phyloP scores from a whole-genome alignment of 371 early-diverging fungal genomes.

The Mucor plumbeus region DNA sequence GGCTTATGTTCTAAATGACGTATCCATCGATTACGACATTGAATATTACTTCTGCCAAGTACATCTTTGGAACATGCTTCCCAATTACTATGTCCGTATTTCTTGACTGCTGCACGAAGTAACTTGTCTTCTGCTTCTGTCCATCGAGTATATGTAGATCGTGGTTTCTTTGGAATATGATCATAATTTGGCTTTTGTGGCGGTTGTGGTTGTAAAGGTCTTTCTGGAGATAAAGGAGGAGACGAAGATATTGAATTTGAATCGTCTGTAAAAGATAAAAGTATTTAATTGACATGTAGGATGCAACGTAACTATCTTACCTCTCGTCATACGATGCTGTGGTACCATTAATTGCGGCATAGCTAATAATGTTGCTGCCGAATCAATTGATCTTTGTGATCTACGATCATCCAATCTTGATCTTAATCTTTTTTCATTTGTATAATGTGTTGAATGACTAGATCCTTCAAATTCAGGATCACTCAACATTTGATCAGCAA shows the following conservation, averaged over 20 bases:
- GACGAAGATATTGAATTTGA: not conserved
- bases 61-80: slow-evolving; percentile 41
- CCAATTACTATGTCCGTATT: slow-evolving; percentile 49
- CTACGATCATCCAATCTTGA: slow-evolving; percentile 30
- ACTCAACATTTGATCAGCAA: slow-evolving; percentile 47
- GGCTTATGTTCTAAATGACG: slow-evolving; percentile 28
- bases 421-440: slow-evolving; percentile 19
- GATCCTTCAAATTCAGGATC: slow-evolving; percentile 34
- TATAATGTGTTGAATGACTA: not conserved
- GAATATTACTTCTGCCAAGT: slow-evolving; percentile 42
- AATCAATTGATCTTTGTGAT: slow-evolving; percentile 57
- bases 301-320: not conserved
- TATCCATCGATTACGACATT: slow-evolving; percentile 58
- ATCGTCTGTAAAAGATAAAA: not conserved
- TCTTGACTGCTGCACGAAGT: slow-evolving; percentile 37
- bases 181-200: slow-evolving; percentile 11
- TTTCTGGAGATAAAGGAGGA: not conserved
- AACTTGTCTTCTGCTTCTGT: slow-evolving; percentile 41
- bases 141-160: slow-evolving; percentile 51
- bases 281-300: too few species aligned
- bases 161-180: slow-evolving; percentile 39
- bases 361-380: slow-evolving; percentile 49
- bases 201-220: slow-evolving; percentile 4
- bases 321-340: slow-evolving; percentile 1
- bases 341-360: slow-evolving; percentile 39